A percentile compares a stretch with the other conserved stretches of the same genome.
Evolutionary conservation across 164 flowering plant genomes (phyloP).

Genomic region (Echeveria elegans): DNA sequence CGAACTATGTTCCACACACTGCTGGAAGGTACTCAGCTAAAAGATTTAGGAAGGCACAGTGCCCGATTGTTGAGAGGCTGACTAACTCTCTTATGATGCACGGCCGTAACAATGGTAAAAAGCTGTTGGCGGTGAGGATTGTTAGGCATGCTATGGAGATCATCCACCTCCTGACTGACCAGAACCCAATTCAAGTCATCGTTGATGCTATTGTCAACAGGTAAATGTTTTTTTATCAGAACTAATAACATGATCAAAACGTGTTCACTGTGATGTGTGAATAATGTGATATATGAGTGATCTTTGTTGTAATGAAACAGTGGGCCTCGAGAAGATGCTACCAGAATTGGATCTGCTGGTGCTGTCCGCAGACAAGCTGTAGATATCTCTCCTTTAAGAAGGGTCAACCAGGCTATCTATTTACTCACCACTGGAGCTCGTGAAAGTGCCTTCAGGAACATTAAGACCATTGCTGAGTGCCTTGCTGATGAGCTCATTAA

Average conservation of each 20-base stretch:
- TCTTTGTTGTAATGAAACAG: neutral
- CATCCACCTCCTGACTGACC: conserved; percentile 3
- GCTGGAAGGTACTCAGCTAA: conserved; percentile 8
- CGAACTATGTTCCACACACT: conserved; percentile 3
- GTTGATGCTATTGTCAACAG: conserved; percentile 7
- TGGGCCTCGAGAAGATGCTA: conserved; percentile 7
- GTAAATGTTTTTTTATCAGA: neutral
- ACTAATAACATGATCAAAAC: neutral
- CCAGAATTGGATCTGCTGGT: conserved; percentile 8
- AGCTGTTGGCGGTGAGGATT: conserved; percentile 7
- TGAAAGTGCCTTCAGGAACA: conserved; percentile 6
- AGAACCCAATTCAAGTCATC: conserved; percentile 5
- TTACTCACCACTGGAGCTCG: conserved; percentile 3
- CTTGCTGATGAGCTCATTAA: conserved; percentile 5
- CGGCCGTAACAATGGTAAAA: conserved; percentile 7
- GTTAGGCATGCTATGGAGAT: conserved; percentile 7
- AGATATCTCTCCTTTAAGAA: conserved; percentile 3
- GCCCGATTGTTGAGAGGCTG: conserved; percentile 6
- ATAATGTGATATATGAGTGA: neutral
- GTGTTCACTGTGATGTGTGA: neutral
- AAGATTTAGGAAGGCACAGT: conserved; percentile 3
- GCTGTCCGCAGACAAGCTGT: conserved; percentile 7
- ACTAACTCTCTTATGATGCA: conserved; percentile 4
- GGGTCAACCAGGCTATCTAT: conserved; percentile 7
- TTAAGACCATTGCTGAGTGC: conserved; percentile 7